A percentile compares a stretch with the other conserved stretches of the same genome.
These are phyloP conservation scores for Carpinus fangiana DNA, from an alignment of 306 rosid species.

Conservation along the genomic window DNA sequence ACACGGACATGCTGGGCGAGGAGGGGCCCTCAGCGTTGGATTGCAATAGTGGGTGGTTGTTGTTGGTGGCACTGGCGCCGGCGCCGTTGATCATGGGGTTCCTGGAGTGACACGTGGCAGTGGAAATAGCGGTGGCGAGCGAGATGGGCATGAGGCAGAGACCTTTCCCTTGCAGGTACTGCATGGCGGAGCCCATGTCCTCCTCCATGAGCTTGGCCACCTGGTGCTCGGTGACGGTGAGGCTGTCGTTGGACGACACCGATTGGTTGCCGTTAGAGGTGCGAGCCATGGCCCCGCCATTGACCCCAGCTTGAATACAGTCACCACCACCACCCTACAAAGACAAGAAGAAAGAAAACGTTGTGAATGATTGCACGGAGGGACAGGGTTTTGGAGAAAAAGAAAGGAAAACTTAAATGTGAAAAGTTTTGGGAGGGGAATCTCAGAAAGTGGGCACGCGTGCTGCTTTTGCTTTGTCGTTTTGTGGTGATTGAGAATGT, in stretches of 20 bases:
- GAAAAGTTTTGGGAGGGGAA: conserved; percentile 38
- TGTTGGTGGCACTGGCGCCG: conserved; percentile 3
- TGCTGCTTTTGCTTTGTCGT: conserved; percentile 78
- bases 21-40: conserved; percentile 77
- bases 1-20: conserved; percentile 81
- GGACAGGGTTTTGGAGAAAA: conserved; percentile 17
- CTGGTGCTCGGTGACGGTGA: conserved; percentile 86
- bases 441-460: conserved; percentile 82
- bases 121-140: conserved; percentile 84
- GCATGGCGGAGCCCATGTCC: conserved; percentile 99
- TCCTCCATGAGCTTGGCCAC: conserved; percentile 95
- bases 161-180: conserved; percentile 91
- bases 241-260: conserved; percentile 58
- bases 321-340: conserved; percentile 78
- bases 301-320: conserved; percentile 51
- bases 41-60: conserved; percentile 17
- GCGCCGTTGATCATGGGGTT: conserved; percentile 43
- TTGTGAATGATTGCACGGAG: background rate
- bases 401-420: conserved; percentile 1
- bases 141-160: conserved; percentile 99
- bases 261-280: conserved; percentile 42
- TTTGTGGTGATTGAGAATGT: conserved; percentile 42
- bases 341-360: conserved; percentile 18
- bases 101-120: conserved; percentile 79
- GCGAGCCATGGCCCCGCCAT: conserved; percentile 32